Base-by-base conservation (phyloP, 2,329 filamentous ascomycete genomes). In the Scedosporium aurantiacum region DNA sequence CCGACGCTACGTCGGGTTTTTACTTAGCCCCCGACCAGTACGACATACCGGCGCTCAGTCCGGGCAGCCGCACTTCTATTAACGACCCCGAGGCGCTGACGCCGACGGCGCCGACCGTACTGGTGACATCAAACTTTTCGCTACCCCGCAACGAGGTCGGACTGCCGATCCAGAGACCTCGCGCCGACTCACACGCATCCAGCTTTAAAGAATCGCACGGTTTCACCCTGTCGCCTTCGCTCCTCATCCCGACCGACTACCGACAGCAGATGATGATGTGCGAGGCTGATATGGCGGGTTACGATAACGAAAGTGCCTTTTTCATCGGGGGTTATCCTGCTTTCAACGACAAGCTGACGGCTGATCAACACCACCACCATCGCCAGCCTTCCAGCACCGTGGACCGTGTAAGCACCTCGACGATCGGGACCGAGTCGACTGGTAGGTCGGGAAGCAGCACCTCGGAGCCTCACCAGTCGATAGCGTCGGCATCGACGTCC, bases 221-320 rank as follows among this genome's bases (percentile, higher is more conserved):
- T 14, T 85, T 85, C 67, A 78, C 75, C 50, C 70, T 86, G 40
- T 86, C 84, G 6, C 84, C 84, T 0, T 82, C 82, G 3, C 74
- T 87, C n/a, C 75, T 87, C 58, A 84, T 87, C 60, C 83, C 84
- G 12, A 71, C 75, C 56, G 84, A 87, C 59, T 84, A 80, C 65
- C 78, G 81, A 60, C 76, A 80, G 63, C 77, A 84, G 65, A 80
- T 84, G 75, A 69, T 79, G 47, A 63, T 70, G 23, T 64, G 64
- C 1, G 68, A 72, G 6, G 69, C 71, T 57, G 59, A 61, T 14
- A 63, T 52, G 58, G 65, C 54, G 52, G 57, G 57, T 21, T 61
- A 61, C 41, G 58, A 61, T 23, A 63, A 64, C 28, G 52, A 62
- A 18, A 63, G 65, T 14, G 57, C 63, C 12, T 60, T 64, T 25